These are phyloP conservation scores for Aphanomyces stellatus DNA, from an alignment of 352 stramenopile genomes.

Conservation along the genomic window DNA sequence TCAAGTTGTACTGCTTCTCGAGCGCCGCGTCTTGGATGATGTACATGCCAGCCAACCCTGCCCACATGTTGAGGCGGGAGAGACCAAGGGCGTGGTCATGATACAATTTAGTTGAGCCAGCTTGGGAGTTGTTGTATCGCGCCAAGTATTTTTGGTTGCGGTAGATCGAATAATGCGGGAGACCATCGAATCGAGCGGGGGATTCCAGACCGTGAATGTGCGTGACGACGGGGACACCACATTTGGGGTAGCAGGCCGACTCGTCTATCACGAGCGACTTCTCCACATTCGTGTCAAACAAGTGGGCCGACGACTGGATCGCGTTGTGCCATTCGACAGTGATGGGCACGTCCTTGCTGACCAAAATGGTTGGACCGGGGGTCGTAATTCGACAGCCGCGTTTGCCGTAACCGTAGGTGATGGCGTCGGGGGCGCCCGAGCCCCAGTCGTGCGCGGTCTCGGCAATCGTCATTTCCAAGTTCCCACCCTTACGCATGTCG, in stretches of 20 bases:
- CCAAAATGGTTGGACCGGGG: constrained; percentile 41
- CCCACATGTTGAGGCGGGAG: constrained; percentile 55
- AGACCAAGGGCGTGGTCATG: constrained; percentile 64
- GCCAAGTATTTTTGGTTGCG: constrained; percentile 49
- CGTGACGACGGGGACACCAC: constrained; percentile 44
- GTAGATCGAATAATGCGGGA: constrained; percentile 52
- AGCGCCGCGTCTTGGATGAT: constrained; percentile 41
- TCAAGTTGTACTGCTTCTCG: constrained; percentile 42
- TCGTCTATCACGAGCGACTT: constrained; percentile 31
- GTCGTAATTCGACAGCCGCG: constrained; percentile 24
- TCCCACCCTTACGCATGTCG: constrained; percentile 29
- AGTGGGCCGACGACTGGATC: constrained; percentile 30
- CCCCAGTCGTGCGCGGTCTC: constrained; percentile 37
- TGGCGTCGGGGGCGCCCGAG: constrained; percentile 29
- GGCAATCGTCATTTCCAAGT: constrained; percentile 33
- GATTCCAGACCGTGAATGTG: constrained; percentile 64
- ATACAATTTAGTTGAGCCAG: constrained; percentile 58
- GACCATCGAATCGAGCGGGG: constrained; percentile 46
- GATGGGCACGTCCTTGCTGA: constrained; percentile 35
- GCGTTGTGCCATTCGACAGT: constrained; percentile 45
- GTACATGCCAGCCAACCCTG: constrained; percentile 50
- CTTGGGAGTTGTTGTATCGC: constrained; percentile 61
- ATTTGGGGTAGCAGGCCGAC: constrained; percentile 58
- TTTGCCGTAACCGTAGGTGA: constrained; percentile 41
- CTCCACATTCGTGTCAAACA: constrained; percentile 45